Percentiles rank a stretch among this genome's conserved stretches.
phyloP scores from a whole-genome alignment of 306 rosid species.

The Rosa chinensis region DNA sequence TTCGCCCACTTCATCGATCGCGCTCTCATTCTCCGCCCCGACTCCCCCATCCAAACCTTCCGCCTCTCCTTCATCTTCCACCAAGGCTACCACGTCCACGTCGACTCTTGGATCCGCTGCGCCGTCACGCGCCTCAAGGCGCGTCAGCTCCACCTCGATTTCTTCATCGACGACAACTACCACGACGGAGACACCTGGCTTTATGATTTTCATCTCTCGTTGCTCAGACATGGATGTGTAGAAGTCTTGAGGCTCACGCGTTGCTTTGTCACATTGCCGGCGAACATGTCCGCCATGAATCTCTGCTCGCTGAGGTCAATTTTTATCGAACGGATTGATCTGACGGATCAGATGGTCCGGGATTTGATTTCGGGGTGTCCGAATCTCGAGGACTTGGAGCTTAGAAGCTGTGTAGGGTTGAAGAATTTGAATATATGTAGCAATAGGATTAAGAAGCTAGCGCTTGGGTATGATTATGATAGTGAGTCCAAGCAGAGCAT shows the following conservation, averaged over 20 bases:
- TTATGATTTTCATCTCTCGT: not conserved
- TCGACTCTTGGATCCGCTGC: constrained; percentile 5
- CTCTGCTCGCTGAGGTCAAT: not conserved
- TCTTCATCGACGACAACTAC: not conserved
- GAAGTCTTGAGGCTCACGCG: not conserved
- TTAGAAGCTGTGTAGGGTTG: not conserved
- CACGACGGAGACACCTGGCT: not conserved
- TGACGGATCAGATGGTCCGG: not conserved
- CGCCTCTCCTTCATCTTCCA: constrained; percentile 15
- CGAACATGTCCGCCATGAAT: not conserved
- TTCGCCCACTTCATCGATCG: not conserved
- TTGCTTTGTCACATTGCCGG: not conserved
- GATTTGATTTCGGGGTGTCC: constrained; percentile 8
- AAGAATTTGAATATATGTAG: not conserved
- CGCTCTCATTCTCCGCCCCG: constrained; percentile 3
- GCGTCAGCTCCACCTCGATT: not conserved
- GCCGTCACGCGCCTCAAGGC: constrained; percentile 1
- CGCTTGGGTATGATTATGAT: not conserved
- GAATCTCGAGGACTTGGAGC: not conserved
- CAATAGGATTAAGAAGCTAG: not conserved
- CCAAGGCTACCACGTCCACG: not conserved
- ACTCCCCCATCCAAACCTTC: not conserved
- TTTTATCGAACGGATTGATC: not conserved
- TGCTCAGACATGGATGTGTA: no score
- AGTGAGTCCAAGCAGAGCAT: not conserved